Percentiles rank a stretch among this genome's conserved stretches.
These are phyloP conservation scores for Myriangium duriaei DNA, from an alignment of 2,329 filamentous ascomycete species.

Conservation along the genomic window DNA sequence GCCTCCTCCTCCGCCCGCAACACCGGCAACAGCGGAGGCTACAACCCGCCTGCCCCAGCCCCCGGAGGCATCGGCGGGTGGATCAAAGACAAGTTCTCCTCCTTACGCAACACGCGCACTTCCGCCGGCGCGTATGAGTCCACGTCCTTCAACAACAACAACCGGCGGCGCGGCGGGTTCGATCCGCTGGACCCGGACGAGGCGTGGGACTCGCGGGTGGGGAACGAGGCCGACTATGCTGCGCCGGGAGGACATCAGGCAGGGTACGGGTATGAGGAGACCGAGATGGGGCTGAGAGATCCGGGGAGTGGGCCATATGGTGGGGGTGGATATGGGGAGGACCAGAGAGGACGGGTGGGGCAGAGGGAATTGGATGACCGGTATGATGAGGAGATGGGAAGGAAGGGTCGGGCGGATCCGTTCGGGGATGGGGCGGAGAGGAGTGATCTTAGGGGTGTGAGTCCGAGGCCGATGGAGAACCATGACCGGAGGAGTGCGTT, in stretches of 20 bases:
- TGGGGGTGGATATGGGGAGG: slow-evolving; percentile 25
- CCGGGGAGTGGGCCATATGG: slow-evolving; percentile 29
- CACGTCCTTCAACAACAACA: slow-evolving; percentile 16
- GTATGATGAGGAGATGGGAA: slow-evolving; percentile 34
- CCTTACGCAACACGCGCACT: slow-evolving; percentile 52
- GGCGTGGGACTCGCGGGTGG: slow-evolving; percentile 73
- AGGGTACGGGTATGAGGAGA: slow-evolving; percentile 60
- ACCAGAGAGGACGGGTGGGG: slow-evolving; percentile 28
- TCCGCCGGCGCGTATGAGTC: slow-evolving; percentile 44
- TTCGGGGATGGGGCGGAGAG: slow-evolving; percentile 58
- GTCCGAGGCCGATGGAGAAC: slow-evolving; percentile 52
- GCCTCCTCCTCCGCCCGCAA: slow-evolving; percentile 20
- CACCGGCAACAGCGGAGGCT: slow-evolving; percentile 16
- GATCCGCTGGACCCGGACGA: slow-evolving; percentile 68
- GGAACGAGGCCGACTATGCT: slow-evolving; percentile 50
- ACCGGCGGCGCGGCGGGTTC: slow-evolving; percentile 41
- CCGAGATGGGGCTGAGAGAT: slow-evolving; percentile 51
- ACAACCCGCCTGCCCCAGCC: slow-evolving; percentile 41
- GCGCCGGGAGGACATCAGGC: slow-evolving; percentile 36
- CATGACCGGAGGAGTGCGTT: slow-evolving; percentile 59
- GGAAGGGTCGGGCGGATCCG: slow-evolving; percentile 39
- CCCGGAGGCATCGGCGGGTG: slow-evolving; percentile 57
- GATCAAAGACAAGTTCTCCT: slow-evolving; percentile 54
- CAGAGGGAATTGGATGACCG: slow-evolving; percentile 33
- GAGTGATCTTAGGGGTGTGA: slow-evolving; percentile 57